phyloP scores from a whole-genome alignment of 1,284 basidiomycete species.

The Phellopilus nigrolimitatus region DNA sequence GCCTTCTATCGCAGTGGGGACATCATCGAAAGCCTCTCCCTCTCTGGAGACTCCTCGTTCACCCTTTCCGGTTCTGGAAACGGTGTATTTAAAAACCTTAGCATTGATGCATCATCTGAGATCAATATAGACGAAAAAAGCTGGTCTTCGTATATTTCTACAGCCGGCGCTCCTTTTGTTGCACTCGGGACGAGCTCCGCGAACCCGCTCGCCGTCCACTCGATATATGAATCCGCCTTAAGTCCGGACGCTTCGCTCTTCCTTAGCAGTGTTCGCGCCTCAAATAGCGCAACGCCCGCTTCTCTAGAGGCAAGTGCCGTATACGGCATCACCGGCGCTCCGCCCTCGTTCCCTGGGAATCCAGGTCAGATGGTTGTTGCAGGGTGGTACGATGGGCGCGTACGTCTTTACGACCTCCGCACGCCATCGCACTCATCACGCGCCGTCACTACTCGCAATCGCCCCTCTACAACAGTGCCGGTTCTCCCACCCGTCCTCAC shows the following conservation, averaged over 20 bases:
- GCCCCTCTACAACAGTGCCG: slow-evolving; percentile 22
- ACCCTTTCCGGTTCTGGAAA: slow-evolving; percentile 54
- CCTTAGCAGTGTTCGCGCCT: slow-evolving; percentile 36
- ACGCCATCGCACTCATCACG: slow-evolving; percentile 30
- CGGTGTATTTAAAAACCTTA: slow-evolving; percentile 37
- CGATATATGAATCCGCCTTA: slow-evolving; percentile 43
- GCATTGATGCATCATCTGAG: slow-evolving; percentile 26
- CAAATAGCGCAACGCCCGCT: slow-evolving; percentile 21
- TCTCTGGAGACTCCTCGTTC: slow-evolving; percentile 40
- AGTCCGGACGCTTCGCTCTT: slow-evolving; percentile 41
- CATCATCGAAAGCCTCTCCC: slow-evolving; percentile 51
- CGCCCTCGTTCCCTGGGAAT: slow-evolving; percentile 57
- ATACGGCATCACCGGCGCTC: slow-evolving; percentile 60
- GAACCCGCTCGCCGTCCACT: slow-evolving; percentile 53
- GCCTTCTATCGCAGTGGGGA: slow-evolving; percentile 33
- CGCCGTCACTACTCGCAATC: too few species aligned
- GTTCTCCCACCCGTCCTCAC: slow-evolving; percentile 51
- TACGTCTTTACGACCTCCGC: slow-evolving; percentile 69
- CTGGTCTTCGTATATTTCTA: slow-evolving; percentile 57
- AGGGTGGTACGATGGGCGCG: slow-evolving; percentile 74
- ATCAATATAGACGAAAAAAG: slow-evolving; percentile 46
- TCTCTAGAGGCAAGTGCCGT: slow-evolving; percentile 42
- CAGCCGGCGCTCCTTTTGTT: slow-evolving; percentile 52
- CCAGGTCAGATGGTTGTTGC: slow-evolving; percentile 66
- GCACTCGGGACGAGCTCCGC: slow-evolving; percentile 61